Evolutionary conservation across 495 filamentous ascomycete species (phyloP), one percentile per base, ranked within the genome.

Genomic region (Xylaria cubensis): DNA sequence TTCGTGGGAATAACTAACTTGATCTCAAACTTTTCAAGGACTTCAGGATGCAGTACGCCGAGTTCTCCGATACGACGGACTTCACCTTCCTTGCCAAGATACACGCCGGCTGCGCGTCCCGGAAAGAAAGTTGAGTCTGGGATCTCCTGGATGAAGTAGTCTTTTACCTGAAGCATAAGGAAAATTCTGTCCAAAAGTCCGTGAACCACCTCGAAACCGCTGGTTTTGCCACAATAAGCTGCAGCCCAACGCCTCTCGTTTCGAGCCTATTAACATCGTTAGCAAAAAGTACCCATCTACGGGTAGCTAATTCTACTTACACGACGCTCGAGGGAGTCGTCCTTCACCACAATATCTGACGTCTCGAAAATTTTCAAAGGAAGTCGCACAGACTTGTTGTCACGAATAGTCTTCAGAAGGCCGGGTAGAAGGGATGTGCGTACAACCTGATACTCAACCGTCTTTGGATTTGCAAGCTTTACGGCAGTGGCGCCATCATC

Each of bases 181-280:
- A 99, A 91, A 69, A 98, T 84, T 19, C 96, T 90, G 78, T 98
- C 96, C 36, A 99, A 81, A 73, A 99, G 85, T 63, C 96, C 97
- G 84, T 98, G 97, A 7, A 99, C 94, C 64, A 97, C 84, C 82
- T 99, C 97, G 82, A 99, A 99, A 21, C 96, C 96, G 73, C 91
- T 93, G n/a, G 88, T 92, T 88, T 97, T 97, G 73, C 94, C 95
- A 79, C 93, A 96, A 86, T 91, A 97, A 0, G 94, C 94, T n/a
- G 94, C 96, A 21, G 93, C 94, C 82, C 97, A 97, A 81, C 95
- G 95, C 32, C 95, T 83, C 87, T 98, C 94, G 77, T 99, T 99
- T 72, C 94, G 86, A 73, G 89, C 91, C 84, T 92, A 50, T 61
- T 12, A 0, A 34, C 8, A 24, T 34, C 19, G 32, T 72, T 46